Conservation (phyloP, 1,139 yeast genomes). For the Candida sanyaensis region DNA sequence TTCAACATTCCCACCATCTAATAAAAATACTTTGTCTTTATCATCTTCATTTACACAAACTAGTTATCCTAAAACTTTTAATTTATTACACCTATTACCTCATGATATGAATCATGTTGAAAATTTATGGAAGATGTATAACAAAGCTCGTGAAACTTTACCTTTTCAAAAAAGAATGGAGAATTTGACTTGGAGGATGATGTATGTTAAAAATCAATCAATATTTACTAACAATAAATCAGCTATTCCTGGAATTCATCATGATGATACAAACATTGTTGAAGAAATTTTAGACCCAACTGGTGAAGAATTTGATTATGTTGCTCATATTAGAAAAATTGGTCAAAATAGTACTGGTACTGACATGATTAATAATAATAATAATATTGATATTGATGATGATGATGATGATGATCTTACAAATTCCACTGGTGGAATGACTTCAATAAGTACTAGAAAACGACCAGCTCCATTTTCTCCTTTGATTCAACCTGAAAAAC, state of each 20-base stretch:
- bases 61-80: constrained; percentile 5
- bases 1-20: constrained; percentile 4
- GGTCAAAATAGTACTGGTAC: constrained; percentile 29
- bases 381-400: neutral
- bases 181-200: constrained; percentile 84
- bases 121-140: constrained; percentile 78
- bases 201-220: constrained; percentile 56
- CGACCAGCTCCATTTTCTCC: constrained; percentile 42
- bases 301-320: constrained; percentile 62
- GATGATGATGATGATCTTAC: neutral
- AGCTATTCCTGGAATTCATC: neutral
- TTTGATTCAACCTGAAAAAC: constrained; percentile 6
- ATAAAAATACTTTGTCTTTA: constrained; percentile 1
- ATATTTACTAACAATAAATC: neutral
- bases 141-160: constrained; percentile 72
- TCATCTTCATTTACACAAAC: neutral
- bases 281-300: constrained; percentile 31
- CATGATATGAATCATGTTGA: constrained; percentile 37
- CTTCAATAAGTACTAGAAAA: constrained; percentile 21
- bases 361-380: neutral
- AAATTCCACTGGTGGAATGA: constrained; percentile 8
- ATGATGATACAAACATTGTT: neutral
- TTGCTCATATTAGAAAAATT: constrained; percentile 63
- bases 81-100: constrained; percentile 11
- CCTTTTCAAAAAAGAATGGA: constrained; percentile 79